Base-by-base conservation (phyloP, 768 basidiomycete genomes). In the Candolleomyces aberdarensis region DNA sequence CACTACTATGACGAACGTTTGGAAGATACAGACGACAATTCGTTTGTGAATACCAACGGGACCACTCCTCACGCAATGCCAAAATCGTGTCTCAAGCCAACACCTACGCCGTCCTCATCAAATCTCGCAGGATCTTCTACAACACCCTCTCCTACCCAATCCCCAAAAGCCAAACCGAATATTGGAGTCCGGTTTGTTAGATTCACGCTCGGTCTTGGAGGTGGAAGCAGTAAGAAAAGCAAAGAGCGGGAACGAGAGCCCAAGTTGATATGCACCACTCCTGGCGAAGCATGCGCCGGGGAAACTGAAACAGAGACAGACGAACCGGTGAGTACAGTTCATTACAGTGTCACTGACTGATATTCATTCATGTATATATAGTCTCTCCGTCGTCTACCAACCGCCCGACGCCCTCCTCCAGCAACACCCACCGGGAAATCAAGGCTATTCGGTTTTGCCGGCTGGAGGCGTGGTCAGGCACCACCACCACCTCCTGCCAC, bases 271-370 rank as follows among this genome's bases (percentile, higher is more conserved):
- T 87, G 83, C n/a, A 91, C 89, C 0, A 77, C 83, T 0, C 84
- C 82, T 17, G 87, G 81, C 3, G 76, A 76, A 58, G 67, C 75
- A 44, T 85, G 89, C 62, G 88, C 87, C 29, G 88, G 88, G 7
- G 89, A 91, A 73, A 91, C 90, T 0, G 89, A 92, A 69, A 91
- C 90, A 0, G 90, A 92, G 68, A 78, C 83, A 13, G 89, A 91
- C 65, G 89, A 91, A 66, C 85, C 85, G 40, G 89, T 91, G 69
- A 76, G 88, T 75, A 15, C n/a, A 36, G 39, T 60, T 59, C 26
- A 26, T 26, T n/a, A 26, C 26, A 26, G 26, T 26, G 26, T 26
- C 26, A 1, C 26, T 3, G 26, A 26, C 26, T 26, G 26, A 3
- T 50, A 47, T 36, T 20, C 47, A 44, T 54, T n/a, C 46, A 19